Evolutionary conservation across 2,329 filamentous ascomycete species (phyloP), one percentile per base, ranked within the genome.

Genomic region (Knoxdaviesia proteae): DNA sequence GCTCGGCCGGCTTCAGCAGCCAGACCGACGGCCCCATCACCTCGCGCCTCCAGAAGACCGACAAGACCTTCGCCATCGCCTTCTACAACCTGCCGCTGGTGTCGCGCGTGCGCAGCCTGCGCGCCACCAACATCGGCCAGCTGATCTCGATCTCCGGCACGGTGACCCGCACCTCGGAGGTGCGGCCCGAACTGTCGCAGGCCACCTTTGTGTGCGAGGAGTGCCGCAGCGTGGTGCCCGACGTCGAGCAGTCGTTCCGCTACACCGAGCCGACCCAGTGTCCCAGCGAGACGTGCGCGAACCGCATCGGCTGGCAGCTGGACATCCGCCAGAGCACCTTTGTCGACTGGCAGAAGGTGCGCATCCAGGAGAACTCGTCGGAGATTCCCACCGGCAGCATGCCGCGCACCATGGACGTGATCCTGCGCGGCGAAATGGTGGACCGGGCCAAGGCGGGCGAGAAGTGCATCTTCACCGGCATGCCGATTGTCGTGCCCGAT

Each of bases 321-420:
- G 88, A 98, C 52, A 94, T 98, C 53, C 73, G 84, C 38, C 88
- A 93, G 58, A 94, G 87, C 58, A 96, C 87, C 0, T 98, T 98
- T 56, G 82, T 98, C 47, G 90, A 98, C 62, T 98, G 90, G 90
- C 90, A 98, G 57, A 96, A 96, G 58, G 86, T 96, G 30, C 82
- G 92, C 48, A 84, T 96, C 47, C 90, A 98, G 61, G 90, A 98
- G 60, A 98, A 96, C 63, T 94, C 86, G 50, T 88, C 88, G 4
- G 90, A 98, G 57, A 98, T 98, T 35, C 90, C 90, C 0, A 98
- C 90, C 0, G 90, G 90, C 43, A 94, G 87, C 62, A 98, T 98
- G 90, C 90, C 90, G 30, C 74, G 90, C 46, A 98, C 90, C 3
- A 90, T 98, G 74, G 90, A 98, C 54, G 81, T 98, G 37, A 94